Percentiles rank a stretch among this genome's conserved stretches.
These are phyloP conservation scores for Botrytis fragariae DNA, from an alignment of 2,329 filamentous ascomycete species.

Conservation along the genomic window DNA sequence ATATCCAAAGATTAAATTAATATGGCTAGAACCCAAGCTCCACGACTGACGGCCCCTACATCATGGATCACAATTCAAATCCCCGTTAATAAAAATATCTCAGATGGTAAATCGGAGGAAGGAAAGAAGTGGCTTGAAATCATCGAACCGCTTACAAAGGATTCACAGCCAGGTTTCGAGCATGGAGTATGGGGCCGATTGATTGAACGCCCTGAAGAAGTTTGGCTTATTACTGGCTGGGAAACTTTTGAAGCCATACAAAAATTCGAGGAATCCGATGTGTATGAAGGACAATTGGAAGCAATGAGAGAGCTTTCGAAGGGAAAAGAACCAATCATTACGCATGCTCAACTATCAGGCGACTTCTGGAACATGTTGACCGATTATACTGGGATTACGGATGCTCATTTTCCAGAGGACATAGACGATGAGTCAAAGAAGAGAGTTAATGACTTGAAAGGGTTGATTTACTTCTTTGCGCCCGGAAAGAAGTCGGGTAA, in stretches of 20 bases:
- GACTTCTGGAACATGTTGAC: conserved; percentile 8
- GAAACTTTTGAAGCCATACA: neutral
- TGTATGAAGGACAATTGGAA: neutral
- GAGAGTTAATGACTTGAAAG: neutral
- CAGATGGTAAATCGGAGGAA: neutral
- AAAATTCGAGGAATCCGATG: neutral
- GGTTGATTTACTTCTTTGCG: neutral
- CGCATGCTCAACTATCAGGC: neutral
- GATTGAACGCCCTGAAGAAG: neutral
- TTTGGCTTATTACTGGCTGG: neutral
- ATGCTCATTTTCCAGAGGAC: neutral
- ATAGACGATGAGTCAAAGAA: neutral
- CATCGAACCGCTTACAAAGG: neutral
- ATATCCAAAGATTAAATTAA: too few species aligned
- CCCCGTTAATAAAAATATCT: neutral
- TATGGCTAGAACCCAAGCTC: neutral
- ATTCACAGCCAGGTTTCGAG: neutral
- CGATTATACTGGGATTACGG: neutral
- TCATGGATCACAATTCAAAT: neutral
- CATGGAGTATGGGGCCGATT: conserved; percentile 1
- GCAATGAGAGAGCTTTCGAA: neutral
- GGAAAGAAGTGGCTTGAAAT: neutral
- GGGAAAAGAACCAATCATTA: neutral
- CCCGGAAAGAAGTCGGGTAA: neutral
- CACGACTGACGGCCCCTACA: neutral